Conservation (phyloP, 805 yeast genomes). For the Saturnispora ahearnii region DNA sequence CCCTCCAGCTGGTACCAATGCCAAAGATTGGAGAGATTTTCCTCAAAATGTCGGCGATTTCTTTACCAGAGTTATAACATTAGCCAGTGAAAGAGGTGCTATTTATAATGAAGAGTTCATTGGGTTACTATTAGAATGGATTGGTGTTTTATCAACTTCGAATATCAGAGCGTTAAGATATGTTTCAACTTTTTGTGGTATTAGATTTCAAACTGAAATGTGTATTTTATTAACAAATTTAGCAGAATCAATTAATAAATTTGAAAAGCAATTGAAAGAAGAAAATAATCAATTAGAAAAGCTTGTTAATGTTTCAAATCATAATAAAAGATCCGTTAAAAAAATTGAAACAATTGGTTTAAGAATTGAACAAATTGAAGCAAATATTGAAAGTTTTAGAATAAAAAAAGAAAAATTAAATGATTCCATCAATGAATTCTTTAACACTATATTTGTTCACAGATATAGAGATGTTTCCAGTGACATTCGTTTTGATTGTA, state of each 20-base stretch:
- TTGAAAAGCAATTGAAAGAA: conserved; percentile 35
- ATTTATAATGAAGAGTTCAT: conserved; percentile 40
- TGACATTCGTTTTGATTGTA: conserved; percentile 60
- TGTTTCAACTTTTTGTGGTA: conserved; percentile 50
- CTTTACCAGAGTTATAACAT: conserved; percentile 39
- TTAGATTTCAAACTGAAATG: conserved; percentile 51
- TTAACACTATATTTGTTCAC: conserved; percentile 58
- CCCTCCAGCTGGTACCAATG: conserved; percentile 14
- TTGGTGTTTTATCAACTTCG: conserved; percentile 62
- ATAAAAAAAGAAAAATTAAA: conserved; percentile 45
- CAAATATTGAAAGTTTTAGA: conserved; percentile 33
- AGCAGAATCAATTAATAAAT: conserved; percentile 32
- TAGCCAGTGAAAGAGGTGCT: conserved; percentile 54
- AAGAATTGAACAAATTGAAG: conserved; percentile 39
- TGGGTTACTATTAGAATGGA: conserved; percentile 62
- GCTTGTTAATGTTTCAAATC: conserved; percentile 9
- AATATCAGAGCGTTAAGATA: conserved; percentile 63
- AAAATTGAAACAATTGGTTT: conserved; percentile 29
- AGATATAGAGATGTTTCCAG: conserved; percentile 77
- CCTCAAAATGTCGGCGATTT: conserved; percentile 48
- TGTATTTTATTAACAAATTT: conserved; percentile 39
- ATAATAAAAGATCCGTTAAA: conserved; percentile 24
- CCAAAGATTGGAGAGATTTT: conserved; percentile 44
- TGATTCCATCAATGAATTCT: conserved; percentile 54
- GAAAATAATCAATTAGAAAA: conserved; percentile 16